Evolutionary conservation across 2,329 filamentous ascomycete genomes (phyloP), one percentile per base, ranked within the genome.

Genomic region (Teratosphaeria destructans): DNA sequence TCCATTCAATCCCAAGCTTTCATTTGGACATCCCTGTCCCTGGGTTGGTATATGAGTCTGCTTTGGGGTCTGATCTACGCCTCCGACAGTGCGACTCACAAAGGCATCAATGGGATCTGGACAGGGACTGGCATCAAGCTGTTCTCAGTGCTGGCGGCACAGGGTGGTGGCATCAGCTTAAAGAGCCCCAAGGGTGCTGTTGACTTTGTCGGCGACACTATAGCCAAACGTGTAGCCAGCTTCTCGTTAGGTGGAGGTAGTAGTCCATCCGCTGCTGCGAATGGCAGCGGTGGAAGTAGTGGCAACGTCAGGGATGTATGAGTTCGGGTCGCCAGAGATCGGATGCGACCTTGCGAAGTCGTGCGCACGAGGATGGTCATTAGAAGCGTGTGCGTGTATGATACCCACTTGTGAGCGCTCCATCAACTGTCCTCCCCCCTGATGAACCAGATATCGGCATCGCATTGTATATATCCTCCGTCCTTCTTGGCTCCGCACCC

Each of bases 1-100:
- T 78, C 55, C 32, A 39, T 29, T 8, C 55, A 54, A 54, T 80
- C 19, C 16, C 92, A 96, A 70, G 87, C 90, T 14, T 97, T 97
- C 69, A 90, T 96, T 75, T 97, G 93, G 93, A 93, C 91, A 3
- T 86, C 89, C 0, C 79, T 96, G 37, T 88, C 90, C 0, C 80
- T 97, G 56, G 93, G 92, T 55, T 97, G 94, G 94, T 96, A 97
- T 73, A 90, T 96, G 74, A 93, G 90, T 5, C 79, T 97, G 12
- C 80, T 99, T 10, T 99, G 94, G 94, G 87, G 90, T 16, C 89
- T 96, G 67, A 85, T 96, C 57, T 97, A 96, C 72, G 86, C 88
- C 32, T 87, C 86, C 67, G 94, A 99, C 76, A 85, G 91, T 60
- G 84, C 93, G 32, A 84, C 87, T 0, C 92, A 88, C 70, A 92